phyloP scores from a whole-genome alignment of 1,284 basidiomycete species.

The Trichosporon coremiiforme region DNA sequence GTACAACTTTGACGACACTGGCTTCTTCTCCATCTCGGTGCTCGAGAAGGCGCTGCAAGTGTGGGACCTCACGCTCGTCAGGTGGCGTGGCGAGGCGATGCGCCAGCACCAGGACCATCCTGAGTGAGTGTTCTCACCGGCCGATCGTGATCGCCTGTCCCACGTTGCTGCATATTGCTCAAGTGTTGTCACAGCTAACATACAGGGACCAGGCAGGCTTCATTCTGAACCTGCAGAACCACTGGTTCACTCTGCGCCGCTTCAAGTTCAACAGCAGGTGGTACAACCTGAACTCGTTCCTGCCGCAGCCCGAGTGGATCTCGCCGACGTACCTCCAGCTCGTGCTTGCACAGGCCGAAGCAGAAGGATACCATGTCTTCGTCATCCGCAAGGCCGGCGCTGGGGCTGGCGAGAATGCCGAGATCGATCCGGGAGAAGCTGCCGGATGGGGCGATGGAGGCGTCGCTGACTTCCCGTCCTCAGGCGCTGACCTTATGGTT shows the following conservation, averaged over 20 bases:
- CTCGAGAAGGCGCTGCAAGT: constrained; percentile 67
- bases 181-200: neutral
- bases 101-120: constrained; percentile 71
- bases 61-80: constrained; percentile 75
- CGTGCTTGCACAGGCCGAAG: constrained; percentile 82
- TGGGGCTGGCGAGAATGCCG: constrained; percentile 27
- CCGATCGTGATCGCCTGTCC: neutral
- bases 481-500: constrained; percentile 49
- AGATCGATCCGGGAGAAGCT: constrained; percentile 35
- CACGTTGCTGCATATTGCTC: neutral
- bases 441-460: constrained; percentile 53
- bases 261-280: constrained; percentile 68
- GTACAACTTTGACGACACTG: constrained; percentile 89
- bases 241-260: constrained; percentile 85
- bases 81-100: constrained; percentile 86
- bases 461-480: constrained; percentile 47
- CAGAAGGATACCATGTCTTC: constrained; percentile 88
- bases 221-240: constrained; percentile 80
- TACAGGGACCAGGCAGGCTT: constrained; percentile 78
- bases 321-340: constrained; percentile 79
- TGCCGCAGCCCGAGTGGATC: constrained; percentile 75
- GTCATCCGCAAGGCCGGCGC: constrained; percentile 61
- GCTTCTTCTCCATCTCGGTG: constrained; percentile 71
- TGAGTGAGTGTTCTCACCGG: constrained; percentile 62
- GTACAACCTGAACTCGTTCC: constrained; percentile 88